These are phyloP conservation scores for Noccaea caerulescens DNA, from an alignment of 345 rosid genomes.

Conservation along the genomic window DNA sequence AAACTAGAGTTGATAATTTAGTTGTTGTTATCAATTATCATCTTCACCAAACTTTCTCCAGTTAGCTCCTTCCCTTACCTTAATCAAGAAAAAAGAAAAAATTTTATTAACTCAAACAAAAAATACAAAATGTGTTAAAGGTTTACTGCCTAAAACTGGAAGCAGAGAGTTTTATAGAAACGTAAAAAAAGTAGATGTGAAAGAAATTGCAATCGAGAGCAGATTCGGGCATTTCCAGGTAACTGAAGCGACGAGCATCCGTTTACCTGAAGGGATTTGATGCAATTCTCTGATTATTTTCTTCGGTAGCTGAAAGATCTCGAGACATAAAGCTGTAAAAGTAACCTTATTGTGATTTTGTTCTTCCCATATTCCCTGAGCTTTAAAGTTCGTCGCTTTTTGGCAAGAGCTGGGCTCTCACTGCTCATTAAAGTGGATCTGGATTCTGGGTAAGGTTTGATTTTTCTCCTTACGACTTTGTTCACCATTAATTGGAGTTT, in stretches of 20 bases:
- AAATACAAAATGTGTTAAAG: background rate
- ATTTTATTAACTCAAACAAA: conserved; percentile 16
- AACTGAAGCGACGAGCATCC: conserved; percentile 4
- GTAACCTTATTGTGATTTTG: conserved; percentile 15
- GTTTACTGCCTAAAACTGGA: conserved; percentile 7
- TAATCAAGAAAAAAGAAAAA: background rate
- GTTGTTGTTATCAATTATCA: conserved; percentile 15
- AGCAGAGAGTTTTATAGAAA: background rate
- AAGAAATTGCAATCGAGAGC: conserved; percentile 15
- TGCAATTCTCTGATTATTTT: background rate
- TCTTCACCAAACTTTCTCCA: conserved; percentile 25
- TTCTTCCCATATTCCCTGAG: conserved; percentile 32
- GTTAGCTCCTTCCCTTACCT: conserved; percentile 12
- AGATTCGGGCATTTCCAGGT: conserved; percentile 7
- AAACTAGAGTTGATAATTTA: conserved; percentile 21
- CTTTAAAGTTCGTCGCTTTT: conserved; percentile 28
- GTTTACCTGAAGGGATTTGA: conserved; percentile 13
- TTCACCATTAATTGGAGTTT: background rate
- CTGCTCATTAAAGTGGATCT: conserved; percentile 20
- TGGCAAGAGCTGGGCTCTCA: background rate
- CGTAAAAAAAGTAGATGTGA: background rate
- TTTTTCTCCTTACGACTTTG: conserved; percentile 7
- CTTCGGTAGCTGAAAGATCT: conserved; percentile 7
- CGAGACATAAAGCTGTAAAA: conserved; percentile 16
- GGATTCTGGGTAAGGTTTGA: conserved; percentile 31